These are phyloP conservation scores for Blastocystis sp. DNA, from an alignment of 352 stramenopile species.

Conservation along the genomic window DNA sequence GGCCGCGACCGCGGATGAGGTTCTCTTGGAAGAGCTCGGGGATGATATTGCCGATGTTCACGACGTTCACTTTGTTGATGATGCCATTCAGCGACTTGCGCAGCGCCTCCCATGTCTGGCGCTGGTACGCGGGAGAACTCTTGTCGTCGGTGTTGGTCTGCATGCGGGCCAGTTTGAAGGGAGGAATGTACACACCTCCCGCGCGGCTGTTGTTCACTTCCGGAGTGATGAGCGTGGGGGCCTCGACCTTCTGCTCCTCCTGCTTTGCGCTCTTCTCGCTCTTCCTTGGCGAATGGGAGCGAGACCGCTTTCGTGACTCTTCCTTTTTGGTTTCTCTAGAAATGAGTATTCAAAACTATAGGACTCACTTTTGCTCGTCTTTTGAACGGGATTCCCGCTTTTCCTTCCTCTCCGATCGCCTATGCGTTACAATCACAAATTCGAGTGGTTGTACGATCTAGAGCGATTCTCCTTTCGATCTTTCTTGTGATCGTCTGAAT, in stretches of 20 bases:
- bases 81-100: conserved; percentile 94
- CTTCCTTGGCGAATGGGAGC: neutral
- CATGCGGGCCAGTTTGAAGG: conserved; percentile 85
- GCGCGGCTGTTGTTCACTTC: conserved; percentile 76
- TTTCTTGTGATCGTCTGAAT: conserved; percentile 35
- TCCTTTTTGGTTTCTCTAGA: neutral
- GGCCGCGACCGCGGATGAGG: conserved; percentile 88
- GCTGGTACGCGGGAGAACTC: conserved; percentile 81
- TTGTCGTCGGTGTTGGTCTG: conserved; percentile 73
- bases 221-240: conserved; percentile 36
- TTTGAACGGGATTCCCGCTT: neutral
- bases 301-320: neutral
- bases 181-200: conserved; percentile 86
- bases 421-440: neutral
- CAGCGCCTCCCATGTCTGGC: conserved; percentile 89
- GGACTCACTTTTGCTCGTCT: neutral
- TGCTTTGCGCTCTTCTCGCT: neutral
- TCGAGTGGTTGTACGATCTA: neutral
- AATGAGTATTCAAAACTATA: neutral
- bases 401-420: neutral
- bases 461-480: neutral
- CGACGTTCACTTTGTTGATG: conserved; percentile 90
- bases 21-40: conserved; percentile 92
- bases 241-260: neutral
- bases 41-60: conserved; percentile 70